Evolutionary conservation across 768 basidiomycete species (phyloP).

Genomic region (Tremella fuciformis): DNA sequence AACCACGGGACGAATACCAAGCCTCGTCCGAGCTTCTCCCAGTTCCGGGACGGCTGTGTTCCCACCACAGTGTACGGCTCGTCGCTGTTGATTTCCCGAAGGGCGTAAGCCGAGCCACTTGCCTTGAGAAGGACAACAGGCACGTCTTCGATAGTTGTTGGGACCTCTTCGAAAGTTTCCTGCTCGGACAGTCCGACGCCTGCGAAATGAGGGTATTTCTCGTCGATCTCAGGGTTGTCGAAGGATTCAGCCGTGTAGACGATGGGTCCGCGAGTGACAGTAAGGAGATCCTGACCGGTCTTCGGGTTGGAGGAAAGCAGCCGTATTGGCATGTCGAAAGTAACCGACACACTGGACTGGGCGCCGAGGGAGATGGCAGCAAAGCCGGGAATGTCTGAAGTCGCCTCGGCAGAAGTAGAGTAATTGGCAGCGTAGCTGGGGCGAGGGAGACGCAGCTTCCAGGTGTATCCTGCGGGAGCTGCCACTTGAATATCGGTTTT

Average conservation of each 20-base stretch:
- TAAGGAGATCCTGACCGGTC: conserved; percentile 29
- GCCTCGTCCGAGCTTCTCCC: conserved; percentile 13
- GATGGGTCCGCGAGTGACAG: conserved; percentile 34
- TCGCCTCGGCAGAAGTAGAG: conserved; percentile 9
- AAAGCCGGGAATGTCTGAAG: conserved; percentile 10
- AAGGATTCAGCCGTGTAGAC: conserved; percentile 28
- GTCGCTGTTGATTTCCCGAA: neutral
- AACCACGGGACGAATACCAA: conserved; percentile 34
- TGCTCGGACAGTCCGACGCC: conserved; percentile 18
- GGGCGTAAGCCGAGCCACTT: neutral
- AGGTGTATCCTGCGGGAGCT: conserved; percentile 24
- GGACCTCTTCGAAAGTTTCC: conserved; percentile 17
- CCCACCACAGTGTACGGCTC: neutral
- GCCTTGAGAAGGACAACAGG: conserved; percentile 15
- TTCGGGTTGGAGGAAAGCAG: conserved; percentile 24
- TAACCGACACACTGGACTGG: conserved; percentile 2
- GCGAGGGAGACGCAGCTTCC: conserved; percentile 18
- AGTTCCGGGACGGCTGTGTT: conserved; percentile 14
- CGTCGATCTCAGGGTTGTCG: conserved; percentile 29
- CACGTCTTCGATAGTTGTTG: conserved; percentile 18
- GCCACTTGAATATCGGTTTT: conserved; percentile 14
- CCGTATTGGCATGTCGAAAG: conserved; percentile 25
- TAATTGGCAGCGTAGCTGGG: conserved; percentile 25
- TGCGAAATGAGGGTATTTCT: conserved; percentile 22
- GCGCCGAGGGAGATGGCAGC: neutral